Base-by-base conservation (phyloP, 2,329 filamentous ascomycete genomes). In the Cyphellophora attinorum region DNA sequence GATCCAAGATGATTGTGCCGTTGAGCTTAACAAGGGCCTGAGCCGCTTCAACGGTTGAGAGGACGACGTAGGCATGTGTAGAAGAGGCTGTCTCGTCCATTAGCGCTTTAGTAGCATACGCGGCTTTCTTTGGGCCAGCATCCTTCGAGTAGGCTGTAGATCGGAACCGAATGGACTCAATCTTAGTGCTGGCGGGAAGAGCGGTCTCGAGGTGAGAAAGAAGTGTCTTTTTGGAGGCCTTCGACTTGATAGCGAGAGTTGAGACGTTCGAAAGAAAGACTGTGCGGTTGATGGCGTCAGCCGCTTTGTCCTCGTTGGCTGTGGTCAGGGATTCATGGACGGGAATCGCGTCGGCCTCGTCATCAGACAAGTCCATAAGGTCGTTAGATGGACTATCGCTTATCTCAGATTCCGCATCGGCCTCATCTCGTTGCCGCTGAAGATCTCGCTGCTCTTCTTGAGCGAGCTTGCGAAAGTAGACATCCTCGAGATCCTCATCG, bases 241-340 rank as follows among this genome's bases (percentile, higher is more conserved):
- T 93, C 17, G 82, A 86, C 31, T 77, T 82, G 51, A 96, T 85
- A 27, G 85, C 85, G 34, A 80, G 68, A 14, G 74, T 79, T 11
- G 86, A 86, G 29, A 98, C 85, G 52, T 98, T 98, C 51, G 83
- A 82, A 10, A 98, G 67, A 61, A 96, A 98, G 27, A 96, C 77
- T 5, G 91, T 98, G 37, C 91, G 81, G 38, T 75, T 74, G 6
- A 89, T 83, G 64, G 93, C 94, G 38, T 93, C 84, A 29, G 50
- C 53, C 4, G 57, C 50, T 37, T 62, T 57, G 5, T 54, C 48
- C 38, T 55, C 45, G 35, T 40, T 41, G 2, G 35, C 45, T 11
- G 52, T 53, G 11, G 50, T 40, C 18, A 62, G 29, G 28, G 55
- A 52, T 45, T 65, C 59, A 53, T 66, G 63, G 13, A 54, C 48